Evolutionary conservation across 441 rosid genomes (phyloP).

Genomic region (Pelargonium myrrhifolium): DNA sequence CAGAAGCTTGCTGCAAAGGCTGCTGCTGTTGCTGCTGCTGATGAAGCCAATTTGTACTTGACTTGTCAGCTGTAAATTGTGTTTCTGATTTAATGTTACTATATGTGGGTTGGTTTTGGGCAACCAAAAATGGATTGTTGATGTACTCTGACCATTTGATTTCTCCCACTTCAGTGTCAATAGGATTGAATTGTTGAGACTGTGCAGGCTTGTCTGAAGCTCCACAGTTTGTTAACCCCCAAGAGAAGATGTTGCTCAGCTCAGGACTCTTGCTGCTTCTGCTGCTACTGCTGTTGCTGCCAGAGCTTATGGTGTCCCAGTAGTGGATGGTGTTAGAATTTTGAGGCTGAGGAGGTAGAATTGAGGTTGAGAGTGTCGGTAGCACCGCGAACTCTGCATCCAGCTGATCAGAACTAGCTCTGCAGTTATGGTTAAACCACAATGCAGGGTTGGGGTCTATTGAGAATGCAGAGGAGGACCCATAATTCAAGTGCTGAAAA

Average conservation of each 20-base stretch:
- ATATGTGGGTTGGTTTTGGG: conserved; percentile 41
- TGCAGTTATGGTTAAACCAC: conserved; percentile 23
- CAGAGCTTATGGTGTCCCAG: conserved; percentile 17
- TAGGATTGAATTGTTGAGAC: background rate
- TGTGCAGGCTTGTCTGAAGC: background rate
- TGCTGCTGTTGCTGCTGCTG: conserved; percentile 15
- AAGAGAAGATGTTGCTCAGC: conserved; percentile 25
- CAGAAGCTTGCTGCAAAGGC: conserved; percentile 22
- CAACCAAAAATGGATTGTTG: conserved; percentile 39
- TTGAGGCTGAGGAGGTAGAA: background rate
- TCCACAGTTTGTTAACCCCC: conserved; percentile 29
- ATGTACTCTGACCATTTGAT: conserved; percentile 64
- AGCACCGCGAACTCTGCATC: conserved; percentile 1
- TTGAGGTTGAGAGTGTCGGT: background rate
- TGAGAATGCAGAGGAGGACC: conserved; percentile 21
- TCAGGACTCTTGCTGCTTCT: background rate
- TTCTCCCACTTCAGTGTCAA: conserved; percentile 30
- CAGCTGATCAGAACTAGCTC: conserved; percentile 3
- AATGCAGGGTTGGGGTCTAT: conserved; percentile 24
- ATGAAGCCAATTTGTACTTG: conserved; percentile 12
- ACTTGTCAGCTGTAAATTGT: conserved; percentile 31
- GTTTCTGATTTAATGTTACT: conserved; percentile 35
- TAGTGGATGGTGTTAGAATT: background rate
- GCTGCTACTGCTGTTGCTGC: conserved; percentile 28
- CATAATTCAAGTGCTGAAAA: conserved; percentile 44